Evolutionary conservation across 78 protist species (phyloP).

Genomic region (Speleostelium caveatum): DNA sequence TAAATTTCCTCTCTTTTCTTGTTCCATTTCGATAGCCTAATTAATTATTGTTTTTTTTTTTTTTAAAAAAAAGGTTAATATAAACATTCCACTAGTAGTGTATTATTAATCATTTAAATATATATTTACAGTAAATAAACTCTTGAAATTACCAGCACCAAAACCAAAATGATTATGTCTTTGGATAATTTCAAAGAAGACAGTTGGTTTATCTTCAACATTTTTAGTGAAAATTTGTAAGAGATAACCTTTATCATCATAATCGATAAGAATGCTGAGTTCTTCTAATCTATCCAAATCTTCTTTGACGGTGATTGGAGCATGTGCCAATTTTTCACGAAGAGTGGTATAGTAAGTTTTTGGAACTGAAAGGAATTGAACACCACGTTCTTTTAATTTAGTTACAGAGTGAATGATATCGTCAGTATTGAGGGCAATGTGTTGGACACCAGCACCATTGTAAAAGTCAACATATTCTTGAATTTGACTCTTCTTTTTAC

Average conservation of each 20-base stretch:
- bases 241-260: slow-evolving; percentile 94
- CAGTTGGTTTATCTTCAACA: slow-evolving; percentile 93
- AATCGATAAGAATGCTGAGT: slow-evolving; percentile 92
- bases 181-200: slow-evolving; percentile 95
- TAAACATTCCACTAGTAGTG: no score
- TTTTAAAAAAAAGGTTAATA: no score
- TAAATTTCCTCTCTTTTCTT: no score
- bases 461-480: slow-evolving; percentile 95
- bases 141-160: slow-evolving; percentile 95
- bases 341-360: slow-evolving; percentile 83
- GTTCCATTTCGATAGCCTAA: no score
- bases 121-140: slow-evolving; percentile 91
- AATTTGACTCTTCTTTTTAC: slow-evolving; percentile 87
- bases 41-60: no score
- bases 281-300: slow-evolving; percentile 81
- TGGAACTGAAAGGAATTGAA: slow-evolving; percentile 91
- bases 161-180: slow-evolving; percentile 86
- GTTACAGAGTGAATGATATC: slow-evolving; percentile 83
- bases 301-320: slow-evolving; percentile 84
- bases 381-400: slow-evolving; percentile 86
- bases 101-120: no score
- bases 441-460: slow-evolving; percentile 97
- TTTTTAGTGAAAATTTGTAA: slow-evolving; percentile 96
- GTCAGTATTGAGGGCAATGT: slow-evolving; percentile 89
- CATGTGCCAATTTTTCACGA: slow-evolving; percentile 55